phyloP scores from a whole-genome alignment of 768 basidiomycete species.

The Trametes cingulata region DNA sequence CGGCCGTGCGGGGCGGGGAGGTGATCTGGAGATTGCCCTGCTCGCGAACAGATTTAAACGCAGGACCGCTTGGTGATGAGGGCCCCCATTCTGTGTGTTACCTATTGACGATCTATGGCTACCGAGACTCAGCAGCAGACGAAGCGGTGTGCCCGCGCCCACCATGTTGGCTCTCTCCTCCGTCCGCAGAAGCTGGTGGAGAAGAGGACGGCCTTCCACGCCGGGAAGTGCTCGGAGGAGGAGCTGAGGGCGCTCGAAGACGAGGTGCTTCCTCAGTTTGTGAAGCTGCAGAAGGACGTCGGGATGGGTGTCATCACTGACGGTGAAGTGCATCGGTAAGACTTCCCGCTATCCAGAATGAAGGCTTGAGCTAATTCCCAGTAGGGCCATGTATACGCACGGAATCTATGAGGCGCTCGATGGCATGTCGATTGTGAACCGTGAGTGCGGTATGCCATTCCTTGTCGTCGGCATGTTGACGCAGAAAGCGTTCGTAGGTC shows the following conservation, averaged over 20 bases:
- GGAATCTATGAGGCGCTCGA: constrained; percentile 67
- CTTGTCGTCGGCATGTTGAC: neutral
- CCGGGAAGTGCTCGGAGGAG: constrained; percentile 39
- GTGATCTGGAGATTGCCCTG: neutral
- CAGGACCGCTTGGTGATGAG: neutral
- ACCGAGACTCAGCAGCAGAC: neutral
- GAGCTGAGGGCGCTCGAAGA: constrained; percentile 53
- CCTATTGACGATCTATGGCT: neutral
- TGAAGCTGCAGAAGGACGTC: constrained; percentile 53
- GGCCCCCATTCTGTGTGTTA: neutral
- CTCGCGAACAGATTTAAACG: neutral
- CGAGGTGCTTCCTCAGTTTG: constrained; percentile 50
- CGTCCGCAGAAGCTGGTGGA: constrained; percentile 51
- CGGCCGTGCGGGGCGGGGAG: neutral
- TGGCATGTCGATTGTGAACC: constrained; percentile 55
- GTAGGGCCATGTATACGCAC: constrained; percentile 55
- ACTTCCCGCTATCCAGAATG: neutral
- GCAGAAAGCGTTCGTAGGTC: neutral
- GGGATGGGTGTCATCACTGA: constrained; percentile 62
- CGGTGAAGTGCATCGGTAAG: constrained; percentile 47
- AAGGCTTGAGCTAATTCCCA: neutral
- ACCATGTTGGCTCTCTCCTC: constrained; percentile 64
- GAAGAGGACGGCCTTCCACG: constrained; percentile 45
- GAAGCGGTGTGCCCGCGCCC: constrained; percentile 33
- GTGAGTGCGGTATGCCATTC: constrained; percentile 31